Evolutionary conservation across 2,329 filamentous ascomycete species (phyloP), one percentile per base, ranked within the genome.

Genomic region (Pestalotiopsis sp.): DNA sequence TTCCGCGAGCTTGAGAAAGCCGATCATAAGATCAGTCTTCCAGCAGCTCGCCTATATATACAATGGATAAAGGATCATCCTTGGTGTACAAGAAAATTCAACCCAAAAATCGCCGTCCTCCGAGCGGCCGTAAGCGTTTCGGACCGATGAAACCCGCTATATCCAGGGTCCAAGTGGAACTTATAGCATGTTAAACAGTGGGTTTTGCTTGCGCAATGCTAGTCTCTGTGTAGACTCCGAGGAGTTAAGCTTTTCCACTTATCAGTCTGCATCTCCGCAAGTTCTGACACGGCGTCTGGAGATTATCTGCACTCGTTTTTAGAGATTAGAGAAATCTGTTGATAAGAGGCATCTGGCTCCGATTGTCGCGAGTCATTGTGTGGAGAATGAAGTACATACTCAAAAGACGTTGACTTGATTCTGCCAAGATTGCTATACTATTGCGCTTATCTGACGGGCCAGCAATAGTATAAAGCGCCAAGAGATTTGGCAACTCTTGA

Each of bases 71-170:
- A 64, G 39, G 39, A 49, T 25, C 23, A n/a, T 64, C 41, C 38
- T 64, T 49, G 27, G 39, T 39, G n/a, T 62, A 52, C 45, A 52
- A n/a, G 9, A 11, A 52, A n/a, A 20, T n/a, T n/a, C n/a, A 52
- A 52, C 14, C 45, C 45, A 52, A 20, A 23, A 52, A 9, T 36
- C 62, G 20, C 62, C 36, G 39, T 64, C 62, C 39, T 49, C 39
- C 41, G 62, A 36, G 36, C 23, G 36, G 39, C 23, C 23, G 39
- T 17, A 52, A 39, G 20, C 62, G 62, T 62, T 7, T 62, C 59
- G 59, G 59, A 62, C 59, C 59, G 62, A 64, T 64, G 38, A 25
- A 11, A 31, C 39, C 62, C 62, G 52, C 62, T 64, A 17, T 52
- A 64, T 5, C 11, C 39, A 41, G 62, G 31, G 14, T 20, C 62